Evolutionary conservation across 805 yeast species (phyloP).

Genomic region (Priceomyces melissophilus): DNA sequence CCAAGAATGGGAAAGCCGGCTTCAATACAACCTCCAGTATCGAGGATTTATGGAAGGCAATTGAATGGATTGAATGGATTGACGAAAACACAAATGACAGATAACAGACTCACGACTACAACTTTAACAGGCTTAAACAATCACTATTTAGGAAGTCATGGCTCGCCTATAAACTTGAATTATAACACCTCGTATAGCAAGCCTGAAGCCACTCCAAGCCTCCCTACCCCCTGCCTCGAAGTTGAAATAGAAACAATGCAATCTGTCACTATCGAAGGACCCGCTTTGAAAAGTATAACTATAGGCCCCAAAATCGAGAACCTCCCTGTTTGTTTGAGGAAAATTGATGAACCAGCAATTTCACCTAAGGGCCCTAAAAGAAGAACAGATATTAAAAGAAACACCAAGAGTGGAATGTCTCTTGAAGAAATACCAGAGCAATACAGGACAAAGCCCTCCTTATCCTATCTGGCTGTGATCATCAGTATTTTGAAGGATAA

Average conservation of each 20-base stretch:
- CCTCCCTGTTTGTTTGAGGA: constrained; percentile 31
- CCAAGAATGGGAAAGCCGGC: constrained; percentile 47
- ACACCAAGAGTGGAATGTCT: constrained; percentile 61
- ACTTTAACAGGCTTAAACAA: constrained; percentile 18
- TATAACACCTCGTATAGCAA: constrained; percentile 14
- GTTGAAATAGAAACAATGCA: constrained; percentile 26
- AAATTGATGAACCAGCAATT: constrained; percentile 26
- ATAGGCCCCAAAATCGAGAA: constrained; percentile 15
- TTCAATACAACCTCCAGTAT: constrained; percentile 42
- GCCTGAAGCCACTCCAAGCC: constrained; percentile 20
- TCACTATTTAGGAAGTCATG: constrained; percentile 15
- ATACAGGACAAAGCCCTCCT: constrained; percentile 78
- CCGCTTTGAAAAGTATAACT: constrained; percentile 24
- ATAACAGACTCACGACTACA: constrained; percentile 19
- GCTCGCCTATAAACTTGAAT: constrained; percentile 14
- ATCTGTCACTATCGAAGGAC: constrained; percentile 18
- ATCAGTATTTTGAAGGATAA: constrained; percentile 71
- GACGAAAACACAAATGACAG: constrained; percentile 15
- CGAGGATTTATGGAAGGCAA: constrained; percentile 30
- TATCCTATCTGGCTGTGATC: constrained; percentile 77
- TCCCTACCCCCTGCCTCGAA: constrained; percentile 37
- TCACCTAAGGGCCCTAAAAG: constrained; percentile 33
- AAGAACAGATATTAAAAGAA: constrained; percentile 35
- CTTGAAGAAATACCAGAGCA: constrained; percentile 87
- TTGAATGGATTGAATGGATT: constrained; percentile 16